These are phyloP conservation scores for Botryotinia narcissicola DNA, from an alignment of 2,329 filamentous ascomycete genomes.

Conservation along the genomic window DNA sequence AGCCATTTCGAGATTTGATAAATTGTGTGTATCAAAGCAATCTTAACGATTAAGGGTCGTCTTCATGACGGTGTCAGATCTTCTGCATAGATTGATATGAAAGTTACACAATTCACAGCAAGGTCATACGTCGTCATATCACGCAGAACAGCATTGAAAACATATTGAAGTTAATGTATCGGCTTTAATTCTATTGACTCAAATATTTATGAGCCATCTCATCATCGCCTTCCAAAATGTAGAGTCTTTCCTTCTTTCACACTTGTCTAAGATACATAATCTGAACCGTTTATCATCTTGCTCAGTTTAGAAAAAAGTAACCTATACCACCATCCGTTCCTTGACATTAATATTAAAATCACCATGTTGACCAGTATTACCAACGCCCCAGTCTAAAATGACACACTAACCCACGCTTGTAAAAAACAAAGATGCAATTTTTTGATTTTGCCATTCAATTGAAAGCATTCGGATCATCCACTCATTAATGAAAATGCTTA, in stretches of 20 bases:
- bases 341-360: conserved; percentile 14
- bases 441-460: conserved; percentile 2
- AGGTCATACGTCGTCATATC: not conserved
- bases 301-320: not conserved
- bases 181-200: not conserved
- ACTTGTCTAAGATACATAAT: conserved; percentile 2
- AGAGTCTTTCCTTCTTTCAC: not conserved
- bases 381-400: conserved; percentile 25
- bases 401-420: conserved; percentile 23
- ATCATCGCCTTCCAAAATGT: not conserved
- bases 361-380: conserved; percentile 8
- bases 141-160: not conserved
- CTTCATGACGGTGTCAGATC: not conserved
- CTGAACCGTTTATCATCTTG: not conserved
- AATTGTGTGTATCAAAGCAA: not conserved
- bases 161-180: not conserved
- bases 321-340: conserved; percentile 8
- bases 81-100: not conserved
- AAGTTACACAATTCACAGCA: not conserved
- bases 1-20: not conserved
- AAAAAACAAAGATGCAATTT: conserved; percentile 24
- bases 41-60: not conserved
- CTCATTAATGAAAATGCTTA: conserved; percentile 40
- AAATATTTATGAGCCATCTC: not conserved
- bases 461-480: conserved; percentile 5